These are phyloP conservation scores for Kodamaea nitidulidarum DNA, from an alignment of 805 yeast species.

Conservation along the genomic window DNA sequence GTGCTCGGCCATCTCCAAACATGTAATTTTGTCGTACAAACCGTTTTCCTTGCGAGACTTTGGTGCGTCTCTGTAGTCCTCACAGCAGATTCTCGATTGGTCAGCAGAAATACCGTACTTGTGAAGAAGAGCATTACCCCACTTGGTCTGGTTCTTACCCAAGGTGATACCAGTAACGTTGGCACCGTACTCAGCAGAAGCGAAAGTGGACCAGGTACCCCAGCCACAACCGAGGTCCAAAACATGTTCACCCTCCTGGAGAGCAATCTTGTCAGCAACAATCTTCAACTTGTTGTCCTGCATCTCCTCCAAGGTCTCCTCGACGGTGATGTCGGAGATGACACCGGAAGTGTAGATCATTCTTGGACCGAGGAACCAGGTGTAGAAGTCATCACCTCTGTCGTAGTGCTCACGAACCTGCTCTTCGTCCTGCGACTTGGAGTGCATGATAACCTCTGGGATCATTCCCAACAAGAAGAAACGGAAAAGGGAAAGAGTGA, in stretches of 20 bases:
- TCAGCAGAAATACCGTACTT: conserved; percentile 62
- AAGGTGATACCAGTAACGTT: conserved; percentile 84
- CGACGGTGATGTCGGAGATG: conserved; percentile 52
- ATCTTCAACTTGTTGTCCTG: conserved; percentile 88
- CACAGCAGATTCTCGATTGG: conserved; percentile 77
- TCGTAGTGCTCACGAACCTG: conserved; percentile 95
- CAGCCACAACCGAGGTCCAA: conserved; percentile 93
- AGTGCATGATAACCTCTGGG: conserved; percentile 89
- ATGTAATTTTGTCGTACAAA: conserved; percentile 78
- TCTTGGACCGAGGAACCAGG: conserved; percentile 92
- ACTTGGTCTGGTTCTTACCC: conserved; percentile 86
- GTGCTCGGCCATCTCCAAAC: conserved; percentile 94
- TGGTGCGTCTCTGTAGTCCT: conserved; percentile 90
- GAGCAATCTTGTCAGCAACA: conserved; percentile 81
- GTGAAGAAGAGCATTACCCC: conserved; percentile 71
- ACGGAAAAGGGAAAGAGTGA: conserved; percentile 72
- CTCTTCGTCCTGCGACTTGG: conserved; percentile 92
- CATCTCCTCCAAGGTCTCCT: conserved; percentile 71
- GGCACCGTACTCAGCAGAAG: conserved; percentile 80
- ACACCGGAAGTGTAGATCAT: conserved; percentile 91
- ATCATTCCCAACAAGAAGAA: conserved; percentile 83
- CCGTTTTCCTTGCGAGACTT: conserved; percentile 45
- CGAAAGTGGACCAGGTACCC: conserved; percentile 88
- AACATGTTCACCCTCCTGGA: conserved; percentile 66
- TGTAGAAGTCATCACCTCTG: conserved; percentile 92